A percentile compares a stretch with the other conserved stretches of the same genome.
These are phyloP conservation scores for Trichothecium sympodiale DNA, from an alignment of 2,329 filamentous ascomycete genomes.

Conservation along the genomic window DNA sequence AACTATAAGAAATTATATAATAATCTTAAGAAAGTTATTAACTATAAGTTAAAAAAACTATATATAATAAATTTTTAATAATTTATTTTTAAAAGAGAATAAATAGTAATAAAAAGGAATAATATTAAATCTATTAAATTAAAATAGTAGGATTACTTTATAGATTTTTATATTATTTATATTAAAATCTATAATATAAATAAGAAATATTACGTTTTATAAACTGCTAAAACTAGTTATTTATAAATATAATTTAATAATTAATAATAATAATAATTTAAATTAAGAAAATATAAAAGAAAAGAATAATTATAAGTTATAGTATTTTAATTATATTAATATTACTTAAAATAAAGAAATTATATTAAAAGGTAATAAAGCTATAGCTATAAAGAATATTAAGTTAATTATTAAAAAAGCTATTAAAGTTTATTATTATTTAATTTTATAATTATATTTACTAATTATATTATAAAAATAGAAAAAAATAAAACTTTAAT, in stretches of 20 bases:
- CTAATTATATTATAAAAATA: neutral
- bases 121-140: too few relatives aligned
- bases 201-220: too few relatives aligned
- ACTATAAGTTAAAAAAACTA: neutral
- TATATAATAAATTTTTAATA: neutral
- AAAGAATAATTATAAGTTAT: too few relatives aligned
- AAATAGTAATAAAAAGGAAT: neutral
- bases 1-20: neutral
- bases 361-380: neutral
- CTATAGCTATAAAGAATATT: neutral
- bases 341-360: neutral
- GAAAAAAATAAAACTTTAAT: conserved; percentile 1
- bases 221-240: neutral
- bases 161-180: neutral
- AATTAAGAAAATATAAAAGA: too few relatives aligned
- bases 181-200: conserved; percentile 1
- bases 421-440: neutral
- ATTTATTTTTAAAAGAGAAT: neutral
- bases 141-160: neutral
- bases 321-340: neutral
- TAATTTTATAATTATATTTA: neutral
- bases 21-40: neutral
- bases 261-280: conserved; percentile 1
- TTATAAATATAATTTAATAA: conserved; percentile 2
- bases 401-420: neutral